These are phyloP conservation scores for Ceratocystis alfenasii DNA, from an alignment of 2,329 filamentous ascomycete species.

Conservation along the genomic window DNA sequence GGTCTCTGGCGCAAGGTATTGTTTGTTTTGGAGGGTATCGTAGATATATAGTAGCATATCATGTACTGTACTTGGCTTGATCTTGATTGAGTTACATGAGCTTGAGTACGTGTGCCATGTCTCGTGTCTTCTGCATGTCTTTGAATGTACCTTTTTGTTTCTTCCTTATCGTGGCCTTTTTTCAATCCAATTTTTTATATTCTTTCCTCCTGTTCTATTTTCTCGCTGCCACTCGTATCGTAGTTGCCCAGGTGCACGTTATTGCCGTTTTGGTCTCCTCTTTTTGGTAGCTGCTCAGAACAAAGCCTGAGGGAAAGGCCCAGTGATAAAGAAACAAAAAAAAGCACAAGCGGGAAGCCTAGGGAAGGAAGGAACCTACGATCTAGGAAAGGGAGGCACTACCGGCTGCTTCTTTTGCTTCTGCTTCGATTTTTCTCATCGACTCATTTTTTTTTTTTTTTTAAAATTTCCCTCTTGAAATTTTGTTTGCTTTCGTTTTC, in stretches of 20 bases:
- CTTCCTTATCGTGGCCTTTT: neutral
- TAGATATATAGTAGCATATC: too few relatives aligned
- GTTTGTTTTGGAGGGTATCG: too few relatives aligned
- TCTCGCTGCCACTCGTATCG: neutral
- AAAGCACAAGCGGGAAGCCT: neutral
- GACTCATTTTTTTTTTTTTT: neutral
- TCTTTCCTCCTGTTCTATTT: neutral
- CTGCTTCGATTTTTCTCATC: neutral
- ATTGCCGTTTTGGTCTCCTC: neutral
- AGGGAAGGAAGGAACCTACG: conserved; percentile 11
- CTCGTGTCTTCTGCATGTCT: neutral
- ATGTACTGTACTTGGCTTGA: too few relatives aligned
- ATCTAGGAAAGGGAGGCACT: conserved; percentile 6
- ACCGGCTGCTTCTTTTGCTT: neutral
- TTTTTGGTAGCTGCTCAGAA: neutral
- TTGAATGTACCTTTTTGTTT: neutral
- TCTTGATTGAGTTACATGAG: too few relatives aligned
- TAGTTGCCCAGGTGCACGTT: conserved; percentile 3
- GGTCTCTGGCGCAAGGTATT: too few relatives aligned
- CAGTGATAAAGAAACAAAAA: neutral
- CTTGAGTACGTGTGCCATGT: neutral
- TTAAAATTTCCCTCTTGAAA: neutral
- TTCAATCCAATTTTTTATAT: neutral
- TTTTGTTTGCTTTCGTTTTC: neutral
- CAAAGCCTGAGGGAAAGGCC: neutral